These are phyloP conservation scores for Yamadazyma philogaea DNA, from an alignment of 805 yeast species.

Conservation along the genomic window DNA sequence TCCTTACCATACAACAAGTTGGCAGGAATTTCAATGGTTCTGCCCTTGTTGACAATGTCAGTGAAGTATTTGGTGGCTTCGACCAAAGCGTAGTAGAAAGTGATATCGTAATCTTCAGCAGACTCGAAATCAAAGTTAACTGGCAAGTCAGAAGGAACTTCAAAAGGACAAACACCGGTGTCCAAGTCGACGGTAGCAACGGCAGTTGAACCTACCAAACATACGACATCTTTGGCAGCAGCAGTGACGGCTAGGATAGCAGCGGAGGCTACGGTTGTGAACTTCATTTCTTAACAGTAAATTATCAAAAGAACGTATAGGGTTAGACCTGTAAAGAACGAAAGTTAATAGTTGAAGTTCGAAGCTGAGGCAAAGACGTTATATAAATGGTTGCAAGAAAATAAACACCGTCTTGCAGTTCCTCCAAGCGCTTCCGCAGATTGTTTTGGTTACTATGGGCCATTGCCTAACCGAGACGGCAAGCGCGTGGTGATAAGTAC, in stretches of 20 bases:
- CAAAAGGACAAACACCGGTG: conserved; percentile 38
- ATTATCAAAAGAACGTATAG: conserved; percentile 7
- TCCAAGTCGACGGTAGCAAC: conserved; percentile 38
- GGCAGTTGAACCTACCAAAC: conserved; percentile 31
- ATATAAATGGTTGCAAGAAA: conserved; percentile 1
- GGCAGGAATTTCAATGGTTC: conserved; percentile 32
- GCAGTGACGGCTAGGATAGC: conserved; percentile 19
- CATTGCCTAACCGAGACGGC: conserved; percentile 6
- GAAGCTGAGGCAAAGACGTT: background rate
- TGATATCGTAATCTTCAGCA: conserved; percentile 29
- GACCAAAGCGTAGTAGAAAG: conserved; percentile 32
- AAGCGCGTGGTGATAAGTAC: background rate
- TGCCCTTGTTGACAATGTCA: conserved; percentile 33
- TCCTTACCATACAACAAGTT: conserved; percentile 22
- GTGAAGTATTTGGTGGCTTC: conserved; percentile 26
- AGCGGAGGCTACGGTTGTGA: conserved; percentile 10
- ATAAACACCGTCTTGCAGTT: conserved; percentile 6
- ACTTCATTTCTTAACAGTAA: conserved; percentile 11
- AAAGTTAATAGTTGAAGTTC: background rate
- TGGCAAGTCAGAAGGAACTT: conserved; percentile 27
- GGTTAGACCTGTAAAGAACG: conserved; percentile 8
- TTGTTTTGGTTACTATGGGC: background rate
- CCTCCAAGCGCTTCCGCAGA: background rate
- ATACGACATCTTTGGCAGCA: conserved; percentile 31
- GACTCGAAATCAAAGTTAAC: conserved; percentile 24